Percentiles rank a stretch among this genome's conserved stretches.
Evolutionary conservation across 163 green algal species (phyloP).

Genomic region (Trebouxia gelatinosa): DNA sequence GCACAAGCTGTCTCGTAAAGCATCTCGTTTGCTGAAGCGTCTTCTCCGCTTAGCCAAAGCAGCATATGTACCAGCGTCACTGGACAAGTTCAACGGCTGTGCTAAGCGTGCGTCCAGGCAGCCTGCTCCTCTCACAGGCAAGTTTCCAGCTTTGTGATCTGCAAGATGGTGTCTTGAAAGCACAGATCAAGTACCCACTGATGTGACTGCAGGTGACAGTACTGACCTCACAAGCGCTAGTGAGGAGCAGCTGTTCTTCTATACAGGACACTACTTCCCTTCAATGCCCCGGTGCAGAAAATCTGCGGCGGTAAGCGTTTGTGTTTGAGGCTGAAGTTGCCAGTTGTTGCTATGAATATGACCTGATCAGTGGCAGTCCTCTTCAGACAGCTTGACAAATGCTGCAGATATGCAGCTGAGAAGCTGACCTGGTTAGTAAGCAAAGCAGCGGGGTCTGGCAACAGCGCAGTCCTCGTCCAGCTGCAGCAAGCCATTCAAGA

Average conservation of each 20-base stretch:
- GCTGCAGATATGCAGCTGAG: constrained; percentile 44
- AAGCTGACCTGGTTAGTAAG: constrained; percentile 47
- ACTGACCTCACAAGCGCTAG: background rate
- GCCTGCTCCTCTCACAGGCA: too few relatives aligned
- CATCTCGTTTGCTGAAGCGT: too few relatives aligned
- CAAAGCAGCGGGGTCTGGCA: constrained; percentile 31
- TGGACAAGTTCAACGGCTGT: too few relatives aligned
- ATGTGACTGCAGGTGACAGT: background rate
- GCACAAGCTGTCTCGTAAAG: too few relatives aligned
- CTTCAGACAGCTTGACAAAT: background rate
- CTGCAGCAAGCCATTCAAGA: constrained; percentile 43
- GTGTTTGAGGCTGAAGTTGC: background rate
- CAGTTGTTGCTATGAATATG: background rate
- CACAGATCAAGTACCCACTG: too few relatives aligned
- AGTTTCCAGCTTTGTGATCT: too few relatives aligned
- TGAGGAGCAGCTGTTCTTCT: background rate
- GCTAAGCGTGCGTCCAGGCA: too few relatives aligned
- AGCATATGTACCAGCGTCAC: too few relatives aligned
- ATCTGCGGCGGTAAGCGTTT: background rate
- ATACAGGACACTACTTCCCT: background rate
- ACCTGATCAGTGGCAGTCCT: too few relatives aligned
- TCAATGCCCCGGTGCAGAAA: background rate
- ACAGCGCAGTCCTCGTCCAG: constrained; percentile 28
- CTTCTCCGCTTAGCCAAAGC: too few relatives aligned
- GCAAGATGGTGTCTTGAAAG: too few relatives aligned